Percentiles rank a stretch among this genome's conserved stretches.
Conservation (phyloP, 768 basidiomycete species). For the Boletus rex-veris region DNA sequence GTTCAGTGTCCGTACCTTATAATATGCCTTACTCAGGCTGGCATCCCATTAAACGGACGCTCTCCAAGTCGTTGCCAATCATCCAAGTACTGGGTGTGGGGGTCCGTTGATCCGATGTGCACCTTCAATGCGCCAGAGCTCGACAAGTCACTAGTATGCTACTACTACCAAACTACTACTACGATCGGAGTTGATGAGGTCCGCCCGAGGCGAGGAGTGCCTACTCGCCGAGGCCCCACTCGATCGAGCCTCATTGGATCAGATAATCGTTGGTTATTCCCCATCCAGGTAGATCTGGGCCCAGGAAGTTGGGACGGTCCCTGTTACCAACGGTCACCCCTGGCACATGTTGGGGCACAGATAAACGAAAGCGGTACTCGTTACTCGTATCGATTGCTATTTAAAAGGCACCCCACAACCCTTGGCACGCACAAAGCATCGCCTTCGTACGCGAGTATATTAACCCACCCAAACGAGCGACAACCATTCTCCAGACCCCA, state of each 20-base stretch:
- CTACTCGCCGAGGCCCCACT: not conserved
- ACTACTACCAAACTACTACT: too few species aligned
- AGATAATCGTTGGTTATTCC: conserved; percentile 21
- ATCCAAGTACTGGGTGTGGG: too few species aligned
- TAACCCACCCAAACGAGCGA: conserved; percentile 4
- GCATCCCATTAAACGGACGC: too few species aligned
- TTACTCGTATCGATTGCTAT: conserved; percentile 1
- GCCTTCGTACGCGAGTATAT: conserved; percentile 17
- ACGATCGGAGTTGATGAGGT: too few species aligned
- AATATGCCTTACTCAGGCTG: too few species aligned
- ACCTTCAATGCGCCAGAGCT: too few species aligned
- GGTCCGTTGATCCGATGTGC: too few species aligned
- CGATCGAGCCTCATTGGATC: conserved; percentile 21
- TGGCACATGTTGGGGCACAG: not conserved
- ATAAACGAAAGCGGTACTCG: not conserved
- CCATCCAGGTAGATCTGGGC: conserved; percentile 7
- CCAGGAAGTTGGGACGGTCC: not conserved
- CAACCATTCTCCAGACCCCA: not conserved
- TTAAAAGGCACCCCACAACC: not conserved
- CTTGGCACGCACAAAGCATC: conserved; percentile 1
- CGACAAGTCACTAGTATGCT: too few species aligned
- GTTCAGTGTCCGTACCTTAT: too few species aligned
- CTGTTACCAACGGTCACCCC: not conserved
- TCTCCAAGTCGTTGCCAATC: too few species aligned
- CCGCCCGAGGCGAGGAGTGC: too few species aligned